These are phyloP conservation scores for Oryza australiensis DNA, from an alignment of 176 grass and related monocot genomes.

Conservation along the genomic window DNA sequence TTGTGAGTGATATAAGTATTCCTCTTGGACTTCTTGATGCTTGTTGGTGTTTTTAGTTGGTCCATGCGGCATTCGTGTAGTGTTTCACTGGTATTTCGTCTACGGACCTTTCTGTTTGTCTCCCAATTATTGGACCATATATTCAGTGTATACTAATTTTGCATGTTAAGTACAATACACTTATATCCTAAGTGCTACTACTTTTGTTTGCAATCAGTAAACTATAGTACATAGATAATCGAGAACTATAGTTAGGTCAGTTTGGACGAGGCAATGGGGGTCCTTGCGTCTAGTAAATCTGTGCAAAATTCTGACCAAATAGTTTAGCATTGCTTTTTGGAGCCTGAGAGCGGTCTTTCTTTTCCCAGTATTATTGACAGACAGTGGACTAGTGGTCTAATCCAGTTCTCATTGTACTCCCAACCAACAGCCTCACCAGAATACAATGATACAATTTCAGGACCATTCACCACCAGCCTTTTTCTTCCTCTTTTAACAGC, in stretches of 20 bases:
- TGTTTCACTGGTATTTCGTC: neutral
- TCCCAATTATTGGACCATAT: neutral
- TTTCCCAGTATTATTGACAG: neutral
- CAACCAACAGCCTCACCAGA: neutral
- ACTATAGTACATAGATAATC: neutral
- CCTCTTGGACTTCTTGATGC: neutral
- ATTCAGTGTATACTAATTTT: neutral
- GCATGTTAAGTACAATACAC: neutral
- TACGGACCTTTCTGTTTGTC: neutral
- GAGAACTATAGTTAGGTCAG: neutral
- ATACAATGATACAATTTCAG: constrained; percentile 21
- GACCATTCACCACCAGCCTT: constrained; percentile 26
- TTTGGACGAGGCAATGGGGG: neutral
- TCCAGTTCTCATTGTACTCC: neutral
- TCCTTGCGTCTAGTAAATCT: neutral
- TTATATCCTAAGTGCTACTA: no score
- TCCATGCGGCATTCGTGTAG: neutral
- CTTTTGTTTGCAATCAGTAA: neutral
- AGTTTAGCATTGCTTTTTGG: neutral
- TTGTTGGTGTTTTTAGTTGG: neutral
- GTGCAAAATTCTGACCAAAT: neutral
- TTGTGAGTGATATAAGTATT: neutral
- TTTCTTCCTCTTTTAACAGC: neutral
- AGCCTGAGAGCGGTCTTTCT: neutral
- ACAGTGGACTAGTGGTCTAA: neutral